A percentile compares a stretch with the other conserved stretches of the same genome.
These are phyloP conservation scores for Gillenia trifoliata DNA, from an alignment of 306 rosid genomes.

Conservation along the genomic window DNA sequence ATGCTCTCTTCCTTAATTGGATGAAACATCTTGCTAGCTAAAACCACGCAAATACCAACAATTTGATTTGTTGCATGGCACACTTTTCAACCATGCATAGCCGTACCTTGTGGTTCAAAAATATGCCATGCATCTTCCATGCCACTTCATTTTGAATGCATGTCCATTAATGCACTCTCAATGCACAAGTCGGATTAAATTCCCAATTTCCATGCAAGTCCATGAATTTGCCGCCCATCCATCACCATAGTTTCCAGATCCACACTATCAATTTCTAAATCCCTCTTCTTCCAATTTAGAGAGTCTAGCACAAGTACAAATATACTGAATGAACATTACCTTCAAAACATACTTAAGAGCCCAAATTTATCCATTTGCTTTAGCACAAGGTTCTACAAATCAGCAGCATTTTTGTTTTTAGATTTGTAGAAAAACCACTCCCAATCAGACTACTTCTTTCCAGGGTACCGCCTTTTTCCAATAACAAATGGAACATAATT, in stretches of 20 bases:
- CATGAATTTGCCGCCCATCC: constrained; percentile 83
- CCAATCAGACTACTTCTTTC: constrained; percentile 2
- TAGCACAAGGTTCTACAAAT: neutral
- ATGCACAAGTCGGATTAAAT: constrained; percentile 63
- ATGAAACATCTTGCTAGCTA: too few species aligned
- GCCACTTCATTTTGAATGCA: constrained; percentile 75
- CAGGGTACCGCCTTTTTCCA: constrained; percentile 42
- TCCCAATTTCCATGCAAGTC: constrained; percentile 69
- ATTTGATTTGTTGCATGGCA: too few species aligned
- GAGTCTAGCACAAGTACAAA: constrained; percentile 6
- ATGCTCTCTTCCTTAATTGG: too few species aligned
- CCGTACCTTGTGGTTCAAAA: constrained; percentile 71
- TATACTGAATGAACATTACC: neutral
- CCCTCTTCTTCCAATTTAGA: constrained; percentile 11
- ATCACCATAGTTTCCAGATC: too few species aligned
- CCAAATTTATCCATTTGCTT: neutral
- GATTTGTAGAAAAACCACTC: neutral
- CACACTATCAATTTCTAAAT: too few species aligned
- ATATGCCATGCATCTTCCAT: constrained; percentile 65
- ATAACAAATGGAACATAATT: constrained; percentile 55
- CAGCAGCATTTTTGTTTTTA: neutral
- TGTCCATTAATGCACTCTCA: constrained; percentile 88
- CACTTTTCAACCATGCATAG: too few species aligned
- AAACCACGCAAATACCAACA: too few species aligned
- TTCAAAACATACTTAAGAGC: neutral